Percentiles rank a stretch among this genome's conserved stretches.
Evolutionary conservation across 2,329 filamentous ascomycete genomes (phyloP).

Genomic region (Penicillium sp.): DNA sequence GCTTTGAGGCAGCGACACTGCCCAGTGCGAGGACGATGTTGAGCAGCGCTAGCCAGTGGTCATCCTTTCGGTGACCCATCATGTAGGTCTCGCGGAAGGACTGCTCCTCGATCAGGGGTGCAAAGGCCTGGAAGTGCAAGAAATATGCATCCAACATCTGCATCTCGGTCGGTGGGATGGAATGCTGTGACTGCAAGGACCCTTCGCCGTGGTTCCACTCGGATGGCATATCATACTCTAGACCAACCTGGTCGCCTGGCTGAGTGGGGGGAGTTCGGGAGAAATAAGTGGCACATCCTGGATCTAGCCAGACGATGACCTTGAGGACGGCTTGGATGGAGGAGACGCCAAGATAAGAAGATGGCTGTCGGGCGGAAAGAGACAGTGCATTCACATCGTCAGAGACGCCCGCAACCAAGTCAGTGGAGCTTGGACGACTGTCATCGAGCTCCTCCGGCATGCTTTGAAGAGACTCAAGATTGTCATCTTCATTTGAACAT

Average conservation of each 20-base stretch:
- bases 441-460: conserved; percentile 65
- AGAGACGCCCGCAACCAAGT: conserved; percentile 63
- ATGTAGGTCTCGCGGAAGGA: conserved; percentile 68
- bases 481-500: conserved; percentile 53
- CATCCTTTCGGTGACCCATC: conserved; percentile 64
- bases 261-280: conserved; percentile 40
- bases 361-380: conserved; percentile 60
- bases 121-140: conserved; percentile 69
- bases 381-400: conserved; percentile 73
- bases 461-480: conserved; percentile 66
- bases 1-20: conserved; percentile 67
- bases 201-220: conserved; percentile 38
- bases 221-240: conserved; percentile 26
- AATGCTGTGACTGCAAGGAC: conserved; percentile 52
- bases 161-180: conserved; percentile 64
- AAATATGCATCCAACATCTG: conserved; percentile 76
- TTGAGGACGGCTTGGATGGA: conserved; percentile 74
- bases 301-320: conserved; percentile 64
- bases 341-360: conserved; percentile 71
- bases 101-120: conserved; percentile 73
- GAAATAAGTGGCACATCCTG: conserved; percentile 52
- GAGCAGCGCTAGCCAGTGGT: conserved; percentile 70
- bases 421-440: conserved; percentile 51
- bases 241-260: conserved; percentile 13
- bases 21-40: conserved; percentile 79